Conservation (phyloP, 2,329 filamentous ascomycete species). For the Cercospora berteroae region DNA sequence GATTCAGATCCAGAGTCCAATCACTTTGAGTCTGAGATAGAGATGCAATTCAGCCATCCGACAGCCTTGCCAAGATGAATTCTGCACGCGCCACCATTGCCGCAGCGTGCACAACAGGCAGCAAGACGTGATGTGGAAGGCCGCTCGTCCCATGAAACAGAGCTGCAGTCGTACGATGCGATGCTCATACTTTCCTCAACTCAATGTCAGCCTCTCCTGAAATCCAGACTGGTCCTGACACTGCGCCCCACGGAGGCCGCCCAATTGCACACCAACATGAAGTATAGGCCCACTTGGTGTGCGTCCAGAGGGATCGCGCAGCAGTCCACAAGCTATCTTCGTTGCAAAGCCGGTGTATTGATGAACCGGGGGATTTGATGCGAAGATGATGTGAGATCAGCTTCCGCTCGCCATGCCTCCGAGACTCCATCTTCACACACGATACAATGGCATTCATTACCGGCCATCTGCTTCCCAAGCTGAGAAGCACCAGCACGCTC, state of each 20-base stretch:
- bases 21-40: no score
- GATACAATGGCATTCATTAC: neutral
- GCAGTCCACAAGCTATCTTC: neutral
- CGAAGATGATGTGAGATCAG: neutral
- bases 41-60: no score
- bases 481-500: neutral
- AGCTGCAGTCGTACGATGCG: neutral
- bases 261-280: neutral
- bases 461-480: no score
- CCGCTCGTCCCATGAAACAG: no score
- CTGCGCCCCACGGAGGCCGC: neutral
- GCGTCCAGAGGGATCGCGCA: neutral
- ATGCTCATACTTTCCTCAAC: neutral
- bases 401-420: neutral
- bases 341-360: neutral
- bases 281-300: neutral
- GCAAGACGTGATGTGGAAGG: no score
- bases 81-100: no score
- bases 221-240: neutral
- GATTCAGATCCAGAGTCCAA: no score
- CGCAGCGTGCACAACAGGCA: no score
- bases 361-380: neutral
- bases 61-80: no score
- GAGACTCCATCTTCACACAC: no score
- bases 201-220: neutral